Percentiles rank a stretch among this genome's conserved stretches.
phyloP scores from a whole-genome alignment of 2,329 filamentous ascomycete genomes.

The Fusarium ambrosium region DNA sequence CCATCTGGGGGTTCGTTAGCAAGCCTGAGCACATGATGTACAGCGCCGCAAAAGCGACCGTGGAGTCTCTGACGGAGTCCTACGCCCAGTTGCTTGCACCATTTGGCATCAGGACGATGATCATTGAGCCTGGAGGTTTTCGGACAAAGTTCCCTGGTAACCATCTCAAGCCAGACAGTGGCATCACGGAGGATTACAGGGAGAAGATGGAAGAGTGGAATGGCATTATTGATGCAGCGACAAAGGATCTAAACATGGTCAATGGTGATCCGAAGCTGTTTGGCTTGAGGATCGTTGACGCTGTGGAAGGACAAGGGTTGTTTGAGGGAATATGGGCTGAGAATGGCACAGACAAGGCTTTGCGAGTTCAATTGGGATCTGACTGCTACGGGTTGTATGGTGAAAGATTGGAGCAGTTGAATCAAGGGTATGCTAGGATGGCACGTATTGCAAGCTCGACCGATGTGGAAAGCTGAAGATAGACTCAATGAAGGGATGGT shows the following conservation, averaged over 20 bases:
- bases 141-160: slow-evolving; percentile 17
- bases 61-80: slow-evolving; percentile 19
- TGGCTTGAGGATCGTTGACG: slow-evolving; percentile 6
- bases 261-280: slow-evolving; percentile 15
- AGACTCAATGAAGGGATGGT: background rate
- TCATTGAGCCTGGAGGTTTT: slow-evolving; percentile 25
- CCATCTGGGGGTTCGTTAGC: slow-evolving; percentile 14
- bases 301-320: background rate
- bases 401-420: background rate
- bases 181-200: slow-evolving; percentile 10
- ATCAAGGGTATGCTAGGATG: background rate
- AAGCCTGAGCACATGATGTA: slow-evolving; percentile 24
- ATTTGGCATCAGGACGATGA: slow-evolving; percentile 15
- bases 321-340: background rate
- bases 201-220: slow-evolving; percentile 5
- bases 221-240: slow-evolving; percentile 7
- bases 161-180: slow-evolving; percentile 1
- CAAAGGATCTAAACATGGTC: slow-evolving; percentile 6
- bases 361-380: slow-evolving; percentile 13
- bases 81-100: slow-evolving; percentile 15
- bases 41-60: slow-evolving; percentile 11
- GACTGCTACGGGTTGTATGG: slow-evolving; percentile 16
- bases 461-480: background rate
- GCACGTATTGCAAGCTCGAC: slow-evolving; percentile 2
- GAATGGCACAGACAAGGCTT: background rate